These are phyloP conservation scores for Colletotrichum sp. DNA, from an alignment of 2,329 filamentous ascomycete species.

Conservation along the genomic window DNA sequence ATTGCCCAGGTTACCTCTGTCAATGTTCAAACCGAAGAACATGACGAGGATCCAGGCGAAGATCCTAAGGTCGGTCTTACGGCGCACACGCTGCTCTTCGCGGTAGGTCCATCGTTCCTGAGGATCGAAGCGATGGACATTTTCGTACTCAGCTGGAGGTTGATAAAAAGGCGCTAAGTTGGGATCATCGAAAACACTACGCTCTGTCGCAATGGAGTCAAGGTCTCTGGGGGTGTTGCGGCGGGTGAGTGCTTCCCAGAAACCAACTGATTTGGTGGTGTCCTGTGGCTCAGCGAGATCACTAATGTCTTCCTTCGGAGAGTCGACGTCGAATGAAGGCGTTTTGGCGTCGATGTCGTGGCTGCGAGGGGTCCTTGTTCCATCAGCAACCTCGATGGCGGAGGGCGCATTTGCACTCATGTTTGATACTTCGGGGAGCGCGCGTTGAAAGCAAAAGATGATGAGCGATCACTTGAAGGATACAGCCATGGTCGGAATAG, in stretches of 20 bases:
- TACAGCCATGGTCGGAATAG: fast-evolving
- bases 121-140: neutral
- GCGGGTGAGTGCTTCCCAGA: neutral
- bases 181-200: neutral
- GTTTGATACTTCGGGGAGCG: fast-evolving
- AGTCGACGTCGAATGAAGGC: neutral
- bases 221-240: neutral
- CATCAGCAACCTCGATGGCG: neutral
- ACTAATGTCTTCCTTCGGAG: neutral
- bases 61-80: constrained; percentile 55
- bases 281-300: neutral
- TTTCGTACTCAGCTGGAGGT: neutral
- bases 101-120: constrained; percentile 12
- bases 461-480: neutral
- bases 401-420: neutral
- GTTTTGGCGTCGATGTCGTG: neutral
- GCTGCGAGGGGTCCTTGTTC: neutral
- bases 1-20: neutral
- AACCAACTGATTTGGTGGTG: neutral
- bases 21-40: neutral
- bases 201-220: constrained; percentile 29
- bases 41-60: neutral
- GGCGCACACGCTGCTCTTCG: neutral
- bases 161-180: neutral
- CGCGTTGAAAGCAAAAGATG: neutral